Conservation (phyloP, 1,284 basidiomycete species). For the Gymnopus androsaceus region DNA sequence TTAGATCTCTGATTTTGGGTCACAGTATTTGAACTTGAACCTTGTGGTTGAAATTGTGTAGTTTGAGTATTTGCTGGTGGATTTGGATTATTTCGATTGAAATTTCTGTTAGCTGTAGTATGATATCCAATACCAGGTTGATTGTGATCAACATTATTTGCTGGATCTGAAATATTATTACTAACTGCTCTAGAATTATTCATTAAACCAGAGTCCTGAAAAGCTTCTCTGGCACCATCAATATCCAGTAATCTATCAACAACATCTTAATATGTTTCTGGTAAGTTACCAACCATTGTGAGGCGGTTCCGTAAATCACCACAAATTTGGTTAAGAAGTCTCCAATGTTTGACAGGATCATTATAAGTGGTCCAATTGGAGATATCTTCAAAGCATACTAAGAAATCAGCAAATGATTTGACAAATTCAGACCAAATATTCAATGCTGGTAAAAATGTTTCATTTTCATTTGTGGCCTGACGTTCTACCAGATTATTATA, state of each 20-base stretch:
- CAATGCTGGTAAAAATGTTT: not conserved
- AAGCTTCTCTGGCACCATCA: not conserved
- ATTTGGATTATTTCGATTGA: not conserved
- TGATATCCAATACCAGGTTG: not conserved
- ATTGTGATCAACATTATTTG: not conserved
- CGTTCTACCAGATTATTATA: constrained; percentile 4
- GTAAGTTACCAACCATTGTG: not conserved
- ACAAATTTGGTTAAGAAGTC: not conserved
- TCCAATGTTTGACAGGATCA: not conserved
- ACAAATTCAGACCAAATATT: not conserved
- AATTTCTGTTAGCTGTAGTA: not conserved
- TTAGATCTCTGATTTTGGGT: not conserved
- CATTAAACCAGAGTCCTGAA: not conserved
- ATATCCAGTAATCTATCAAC: not conserved
- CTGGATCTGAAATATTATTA: not conserved
- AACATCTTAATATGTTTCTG: not conserved
- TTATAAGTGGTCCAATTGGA: not conserved
- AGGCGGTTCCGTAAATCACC: constrained; percentile 2
- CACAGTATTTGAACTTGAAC: not conserved
- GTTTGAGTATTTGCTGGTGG: not conserved
- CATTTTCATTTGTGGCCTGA: not conserved
- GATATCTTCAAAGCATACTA: not conserved
- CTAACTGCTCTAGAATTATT: not conserved
- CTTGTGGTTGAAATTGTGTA: not conserved
- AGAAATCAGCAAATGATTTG: not conserved